These are phyloP conservation scores for Artemisia annua DNA, from an alignment of 129 eudicot genomes.

Conservation along the genomic window DNA sequence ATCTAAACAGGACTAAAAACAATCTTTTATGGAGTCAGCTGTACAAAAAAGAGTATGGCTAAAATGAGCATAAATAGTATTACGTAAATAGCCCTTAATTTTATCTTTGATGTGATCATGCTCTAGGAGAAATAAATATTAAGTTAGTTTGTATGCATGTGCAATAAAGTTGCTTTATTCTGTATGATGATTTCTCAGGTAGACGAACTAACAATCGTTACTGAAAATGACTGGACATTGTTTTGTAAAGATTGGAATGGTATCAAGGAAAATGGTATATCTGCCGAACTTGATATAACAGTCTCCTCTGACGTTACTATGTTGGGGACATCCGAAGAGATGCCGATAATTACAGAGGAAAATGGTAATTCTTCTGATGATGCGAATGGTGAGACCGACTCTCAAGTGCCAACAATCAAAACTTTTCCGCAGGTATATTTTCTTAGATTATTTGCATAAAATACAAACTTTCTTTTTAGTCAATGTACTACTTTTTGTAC, in stretches of 20 bases:
- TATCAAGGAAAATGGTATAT: no score
- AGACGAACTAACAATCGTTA: conserved; percentile 64
- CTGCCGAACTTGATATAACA: no score
- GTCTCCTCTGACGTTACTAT: no score
- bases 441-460: not conserved
- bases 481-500: no score
- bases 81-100: not conserved
- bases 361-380: conserved; percentile 25
- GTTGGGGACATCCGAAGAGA: no score
- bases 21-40: no score
- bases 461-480: no score
- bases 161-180: not conserved
- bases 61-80: not conserved
- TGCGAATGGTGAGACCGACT: conserved; percentile 49
- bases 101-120: not conserved
- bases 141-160: not conserved
- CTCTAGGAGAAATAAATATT: conserved; percentile 14
- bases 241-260: no score
- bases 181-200: conserved; percentile 39
- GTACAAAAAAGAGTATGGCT: not conserved
- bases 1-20: no score
- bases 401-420: conserved; percentile 55
- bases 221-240: no score
- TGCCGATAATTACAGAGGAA: conserved; percentile 9
- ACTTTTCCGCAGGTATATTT: conserved; percentile 70